Evolutionary conservation across 2,329 filamentous ascomycete species (phyloP).

Genomic region (Phaeomoniella chlamydospora): DNA sequence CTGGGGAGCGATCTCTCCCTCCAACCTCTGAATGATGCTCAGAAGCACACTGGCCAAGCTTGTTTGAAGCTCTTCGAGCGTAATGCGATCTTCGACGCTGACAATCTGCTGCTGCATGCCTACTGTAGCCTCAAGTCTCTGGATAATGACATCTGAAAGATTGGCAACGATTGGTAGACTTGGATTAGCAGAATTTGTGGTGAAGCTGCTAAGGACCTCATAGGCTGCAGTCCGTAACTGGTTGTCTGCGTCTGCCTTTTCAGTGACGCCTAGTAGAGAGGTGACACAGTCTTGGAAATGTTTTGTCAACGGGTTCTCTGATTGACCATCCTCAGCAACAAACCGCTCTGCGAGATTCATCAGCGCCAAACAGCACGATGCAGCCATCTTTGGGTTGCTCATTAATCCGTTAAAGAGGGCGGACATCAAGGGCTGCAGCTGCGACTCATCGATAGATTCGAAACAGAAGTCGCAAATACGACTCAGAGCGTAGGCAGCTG

Average conservation of each 20-base stretch:
- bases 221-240: conserved; percentile 89
- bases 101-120: conserved; percentile 86
- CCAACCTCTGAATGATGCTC: conserved; percentile 79
- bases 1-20: conserved; percentile 79
- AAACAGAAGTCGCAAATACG: conserved; percentile 91
- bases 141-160: conserved; percentile 75
- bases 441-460: conserved; percentile 75
- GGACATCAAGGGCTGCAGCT: conserved; percentile 72
- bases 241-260: conserved; percentile 67
- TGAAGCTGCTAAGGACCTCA: conserved; percentile 90
- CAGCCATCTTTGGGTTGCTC: conserved; percentile 89
- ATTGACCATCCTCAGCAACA: conserved; percentile 65
- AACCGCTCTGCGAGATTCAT: conserved; percentile 98
- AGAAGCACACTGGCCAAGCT: conserved; percentile 84
- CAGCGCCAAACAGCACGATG: conserved; percentile 96
- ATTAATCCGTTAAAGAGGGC: conserved; percentile 82
- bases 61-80: conserved; percentile 93
- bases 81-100: conserved; percentile 91
- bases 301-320: conserved; percentile 66
- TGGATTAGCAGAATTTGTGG: conserved; percentile 78
- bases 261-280: conserved; percentile 73
- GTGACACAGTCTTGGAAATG: conserved; percentile 89
- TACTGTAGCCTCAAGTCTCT: conserved; percentile 80
- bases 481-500: conserved; percentile 86
- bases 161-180: conserved; percentile 67